phyloP scores from a whole-genome alignment of 306 rosid species.

The Sindora glabra region DNA sequence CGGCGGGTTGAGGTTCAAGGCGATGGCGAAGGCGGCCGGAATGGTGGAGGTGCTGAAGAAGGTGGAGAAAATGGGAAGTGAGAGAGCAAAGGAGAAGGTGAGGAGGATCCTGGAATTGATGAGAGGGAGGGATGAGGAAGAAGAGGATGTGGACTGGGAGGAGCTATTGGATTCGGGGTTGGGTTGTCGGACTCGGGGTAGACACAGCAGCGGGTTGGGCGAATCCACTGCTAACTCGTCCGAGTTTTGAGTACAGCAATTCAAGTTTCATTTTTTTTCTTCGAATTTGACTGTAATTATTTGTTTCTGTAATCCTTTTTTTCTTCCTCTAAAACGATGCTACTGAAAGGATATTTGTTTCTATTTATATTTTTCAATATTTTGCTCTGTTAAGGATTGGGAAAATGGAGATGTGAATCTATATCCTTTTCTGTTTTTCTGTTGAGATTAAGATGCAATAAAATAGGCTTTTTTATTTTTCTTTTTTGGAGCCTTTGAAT shows the following conservation, averaged over 20 bases:
- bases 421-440: neutral
- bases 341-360: neutral
- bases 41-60: slow-evolving; percentile 43
- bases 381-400: too few relatives aligned
- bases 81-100: slow-evolving; percentile 45
- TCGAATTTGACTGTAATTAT: slow-evolving; percentile 4
- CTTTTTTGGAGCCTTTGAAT: too few relatives aligned
- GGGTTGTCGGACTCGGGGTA: slow-evolving; percentile 21
- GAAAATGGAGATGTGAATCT: neutral
- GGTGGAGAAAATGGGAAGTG: slow-evolving; percentile 49
- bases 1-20: slow-evolving; percentile 79
- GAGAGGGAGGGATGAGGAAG: slow-evolving; percentile 38
- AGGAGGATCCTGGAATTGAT: slow-evolving; percentile 49
- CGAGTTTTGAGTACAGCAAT: slow-evolving; percentile 36
- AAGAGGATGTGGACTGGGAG: slow-evolving; percentile 73
- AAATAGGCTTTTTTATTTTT: too few relatives aligned
- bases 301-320: neutral
- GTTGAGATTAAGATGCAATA: neutral
- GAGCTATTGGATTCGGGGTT: slow-evolving; percentile 57
- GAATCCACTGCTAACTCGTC: slow-evolving; percentile 33
- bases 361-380: neutral
- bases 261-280: neutral
- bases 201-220: neutral
- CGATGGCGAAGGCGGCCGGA: slow-evolving; percentile 48
- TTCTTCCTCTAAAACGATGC: neutral